Conservation (phyloP, 2,329 filamentous ascomycete species). For the Mollisia scopiformis region DNA sequence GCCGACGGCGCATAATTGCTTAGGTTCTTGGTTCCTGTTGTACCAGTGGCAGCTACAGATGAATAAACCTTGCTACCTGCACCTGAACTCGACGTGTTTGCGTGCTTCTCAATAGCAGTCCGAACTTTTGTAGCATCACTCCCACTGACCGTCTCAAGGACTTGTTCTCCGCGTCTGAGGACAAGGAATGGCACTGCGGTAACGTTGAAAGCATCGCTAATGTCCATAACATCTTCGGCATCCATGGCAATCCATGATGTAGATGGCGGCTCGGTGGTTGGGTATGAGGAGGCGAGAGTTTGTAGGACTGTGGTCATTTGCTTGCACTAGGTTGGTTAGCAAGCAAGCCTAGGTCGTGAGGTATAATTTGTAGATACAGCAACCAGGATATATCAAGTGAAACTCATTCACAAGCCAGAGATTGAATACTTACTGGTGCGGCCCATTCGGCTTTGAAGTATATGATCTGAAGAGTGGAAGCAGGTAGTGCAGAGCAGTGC, state of each 20-base stretch:
- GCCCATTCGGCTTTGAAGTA: constrained; percentile 98
- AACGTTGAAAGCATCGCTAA: constrained; percentile 92
- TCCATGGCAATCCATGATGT: constrained; percentile 90
- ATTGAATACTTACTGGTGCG: constrained; percentile 57
- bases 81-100: constrained; percentile 36
- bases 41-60: constrained; percentile 37
- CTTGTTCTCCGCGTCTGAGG: constrained; percentile 73
- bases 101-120: constrained; percentile 82
- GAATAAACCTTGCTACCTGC: constrained; percentile 14
- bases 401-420: neutral
- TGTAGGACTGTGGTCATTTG: constrained; percentile 89
- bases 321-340: constrained; percentile 57
- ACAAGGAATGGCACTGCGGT: constrained; percentile 93
- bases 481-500: constrained; percentile 66
- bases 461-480: constrained; percentile 76
- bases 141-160: constrained; percentile 85
- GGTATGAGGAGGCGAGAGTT: constrained; percentile 85
- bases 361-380: too few species aligned
- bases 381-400: neutral
- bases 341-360: neutral
- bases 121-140: constrained; percentile 87
- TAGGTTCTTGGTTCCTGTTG: constrained; percentile 45
- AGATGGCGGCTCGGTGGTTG: constrained; percentile 64
- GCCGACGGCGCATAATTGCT: constrained; percentile 28
- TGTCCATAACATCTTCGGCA: constrained; percentile 89